Evolutionary conservation across 352 stramenopile species (phyloP), one percentile per base, ranked within the genome.

Genomic region (Aphanomyces astaci): DNA sequence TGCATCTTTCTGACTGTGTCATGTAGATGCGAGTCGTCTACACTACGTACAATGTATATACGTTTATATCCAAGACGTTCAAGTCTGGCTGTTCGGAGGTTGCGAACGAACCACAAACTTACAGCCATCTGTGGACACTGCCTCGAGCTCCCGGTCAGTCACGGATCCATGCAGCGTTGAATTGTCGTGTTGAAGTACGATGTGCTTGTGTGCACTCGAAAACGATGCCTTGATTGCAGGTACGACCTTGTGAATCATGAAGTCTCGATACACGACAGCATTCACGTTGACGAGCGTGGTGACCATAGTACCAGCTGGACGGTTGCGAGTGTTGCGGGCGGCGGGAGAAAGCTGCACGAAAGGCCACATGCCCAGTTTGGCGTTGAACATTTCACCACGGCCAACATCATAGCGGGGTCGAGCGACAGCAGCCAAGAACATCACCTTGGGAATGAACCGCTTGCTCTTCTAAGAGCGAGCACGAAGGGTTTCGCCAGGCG

Each of bases 401-500:
- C 72, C 57, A 1, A 57, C 60, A 36, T 81, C 75, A 69, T 67
- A 80, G 27, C 80, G 75, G 17, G 77, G 77, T 13, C 77, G 57
- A 7, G 77, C 75, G 45, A 83, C 73, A 1, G 77, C 77, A 3
- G 70, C 72, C 59, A 83, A 74, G 56, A 75, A 79, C 77, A 83
- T 83, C 19, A 83, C 70, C 46, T 74, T 76, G 11, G 63, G 72
- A 46, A 67, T 53, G 28, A 69, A 68, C 3, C 70, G 53, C 55
- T 67, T 68, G 55, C 32, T 68, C 7, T 51, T 56, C 7, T 28
- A 57, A 31, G 22, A 45, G 31, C 63, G 62, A 28, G 46, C 31
- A 1, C 62, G 62, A 4, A 30, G 1, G 1, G 19, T 28, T 43
- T 74, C 54, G 46, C 48, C 54, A 2, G 63, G 59, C 1, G 54